phyloP scores from a whole-genome alignment of 2,329 filamentous ascomycete species.

The Xylaria polymorpha region DNA sequence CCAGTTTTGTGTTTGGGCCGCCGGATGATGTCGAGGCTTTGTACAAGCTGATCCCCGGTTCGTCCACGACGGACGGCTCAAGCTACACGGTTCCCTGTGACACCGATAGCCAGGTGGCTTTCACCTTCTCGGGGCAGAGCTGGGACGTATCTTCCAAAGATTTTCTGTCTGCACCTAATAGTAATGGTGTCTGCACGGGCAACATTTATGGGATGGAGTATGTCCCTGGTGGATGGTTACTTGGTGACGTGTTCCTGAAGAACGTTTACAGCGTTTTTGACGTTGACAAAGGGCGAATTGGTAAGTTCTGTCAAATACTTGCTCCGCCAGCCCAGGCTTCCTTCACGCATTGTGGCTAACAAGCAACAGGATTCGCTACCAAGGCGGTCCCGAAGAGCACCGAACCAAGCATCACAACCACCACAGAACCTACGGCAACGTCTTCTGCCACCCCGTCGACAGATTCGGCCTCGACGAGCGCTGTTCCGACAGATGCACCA shows the following conservation, averaged over 20 bases:
- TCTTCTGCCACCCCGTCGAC: constrained; percentile 41
- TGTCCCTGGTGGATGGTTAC: constrained; percentile 76
- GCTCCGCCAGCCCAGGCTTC: neutral
- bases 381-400: constrained; percentile 44
- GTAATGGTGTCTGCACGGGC: constrained; percentile 68
- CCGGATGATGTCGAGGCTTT: constrained; percentile 72
- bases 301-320: constrained; percentile 53
- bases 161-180: constrained; percentile 68
- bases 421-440: constrained; percentile 36
- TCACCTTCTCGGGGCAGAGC: constrained; percentile 74
- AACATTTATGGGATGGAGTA: constrained; percentile 80
- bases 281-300: constrained; percentile 73
- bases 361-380: constrained; percentile 52
- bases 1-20: constrained; percentile 81
- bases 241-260: constrained; percentile 88
- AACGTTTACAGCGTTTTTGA: constrained; percentile 92
- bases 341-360: constrained; percentile 20
- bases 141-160: constrained; percentile 77
- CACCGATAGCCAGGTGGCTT: constrained; percentile 67
- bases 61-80: constrained; percentile 63
- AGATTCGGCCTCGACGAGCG: constrained; percentile 28
- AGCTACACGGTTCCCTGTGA: constrained; percentile 81
- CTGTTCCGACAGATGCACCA: constrained; percentile 29
- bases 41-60: constrained; percentile 74
- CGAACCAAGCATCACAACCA: constrained; percentile 31